Evolutionary conservation across 768 basidiomycete species (phyloP), one percentile per base, ranked within the genome.

Genomic region (Pleurotus ostreatus): DNA sequence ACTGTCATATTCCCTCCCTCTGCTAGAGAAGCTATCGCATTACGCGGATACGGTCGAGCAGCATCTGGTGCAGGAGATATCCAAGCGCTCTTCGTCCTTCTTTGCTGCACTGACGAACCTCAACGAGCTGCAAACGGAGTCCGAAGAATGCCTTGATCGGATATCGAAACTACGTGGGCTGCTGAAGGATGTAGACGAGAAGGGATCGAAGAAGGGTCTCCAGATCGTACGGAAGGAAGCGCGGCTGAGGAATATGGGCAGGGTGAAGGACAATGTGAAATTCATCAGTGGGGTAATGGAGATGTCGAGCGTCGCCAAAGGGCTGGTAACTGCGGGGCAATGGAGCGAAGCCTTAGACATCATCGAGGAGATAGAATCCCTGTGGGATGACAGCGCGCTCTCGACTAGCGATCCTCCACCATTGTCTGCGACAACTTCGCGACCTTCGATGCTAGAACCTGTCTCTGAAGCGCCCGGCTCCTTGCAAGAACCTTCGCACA

Each of bases 21-120:
- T 95, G 3, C 85, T 96, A 8, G 95, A 98, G 66, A 88, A 85
- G 63, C 84, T 98, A 60, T 94, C 94, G 8, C 88, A 92, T 55
- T 88, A 96, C 64, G 87, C 95, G 2, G 97, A 98, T 67, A 89
- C 89, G 0, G 83, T 98, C 59, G 97, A 99, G 67, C 86, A 93
- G 58, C 96, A 99, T 70, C 88, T 99, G 55, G 83, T 95, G 3
- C 85, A 85, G 58, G 97, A 98, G 70, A 95, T 99, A 45, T 89
- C 89, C 7, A 75, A 89, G 8, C 88, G 96, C 12, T 92, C 94
- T 0, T 82, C 91, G 0, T 93, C 94, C 1, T 99, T 99, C 80
- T 99, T 98, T 64, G 88, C 95, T 4, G 97, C 97, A 5, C 82
- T 99, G 38, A 83, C 93, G 5, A 99, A 99, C 69, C 78, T 99